phyloP scores from a whole-genome alignment of 441 rosid genomes.

The Brassica balearica region DNA sequence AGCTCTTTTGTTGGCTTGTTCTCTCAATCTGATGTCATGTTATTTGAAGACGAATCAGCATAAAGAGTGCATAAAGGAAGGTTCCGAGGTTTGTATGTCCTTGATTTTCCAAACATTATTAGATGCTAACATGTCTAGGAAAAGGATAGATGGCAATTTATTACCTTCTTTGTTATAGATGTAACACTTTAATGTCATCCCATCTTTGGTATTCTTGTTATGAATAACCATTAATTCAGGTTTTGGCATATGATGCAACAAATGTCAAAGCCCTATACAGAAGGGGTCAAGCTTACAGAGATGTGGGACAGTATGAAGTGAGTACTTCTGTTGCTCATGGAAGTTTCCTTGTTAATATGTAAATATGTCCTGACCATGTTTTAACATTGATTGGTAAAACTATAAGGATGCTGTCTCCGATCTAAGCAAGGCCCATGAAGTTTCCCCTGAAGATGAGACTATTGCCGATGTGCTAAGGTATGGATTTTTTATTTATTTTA shows the following conservation, averaged over 20 bases:
- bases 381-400: slow-evolving; percentile 20
- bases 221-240: slow-evolving; percentile 60
- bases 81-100: too few species aligned
- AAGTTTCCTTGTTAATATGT: too few species aligned
- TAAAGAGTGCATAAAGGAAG: slow-evolving; percentile 76
- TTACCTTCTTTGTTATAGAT: not conserved
- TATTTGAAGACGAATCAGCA: slow-evolving; percentile 79
- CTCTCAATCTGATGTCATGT: slow-evolving; percentile 96
- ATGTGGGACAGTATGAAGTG: slow-evolving; percentile 73
- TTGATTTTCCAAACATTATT: too few species aligned
- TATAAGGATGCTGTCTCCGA: slow-evolving; percentile 83
- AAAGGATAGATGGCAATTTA: slow-evolving; percentile 17
- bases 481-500: not conserved
- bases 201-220: too few species aligned
- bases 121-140: not conserved
- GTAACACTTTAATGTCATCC: not conserved
- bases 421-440: slow-evolving; percentile 78
- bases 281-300: slow-evolving; percentile 94
- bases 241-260: slow-evolving; percentile 73
- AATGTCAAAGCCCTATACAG: slow-evolving; percentile 93
- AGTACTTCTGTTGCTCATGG: slow-evolving; percentile 47
- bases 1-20: slow-evolving; percentile 74
- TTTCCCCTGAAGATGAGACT: slow-evolving; percentile 87
- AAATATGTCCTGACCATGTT: slow-evolving; percentile 13
- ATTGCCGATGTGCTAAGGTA: slow-evolving; percentile 82